Conservation (phyloP, 1,284 basidiomycete genomes). For the Pisolithus thermaeus region DNA sequence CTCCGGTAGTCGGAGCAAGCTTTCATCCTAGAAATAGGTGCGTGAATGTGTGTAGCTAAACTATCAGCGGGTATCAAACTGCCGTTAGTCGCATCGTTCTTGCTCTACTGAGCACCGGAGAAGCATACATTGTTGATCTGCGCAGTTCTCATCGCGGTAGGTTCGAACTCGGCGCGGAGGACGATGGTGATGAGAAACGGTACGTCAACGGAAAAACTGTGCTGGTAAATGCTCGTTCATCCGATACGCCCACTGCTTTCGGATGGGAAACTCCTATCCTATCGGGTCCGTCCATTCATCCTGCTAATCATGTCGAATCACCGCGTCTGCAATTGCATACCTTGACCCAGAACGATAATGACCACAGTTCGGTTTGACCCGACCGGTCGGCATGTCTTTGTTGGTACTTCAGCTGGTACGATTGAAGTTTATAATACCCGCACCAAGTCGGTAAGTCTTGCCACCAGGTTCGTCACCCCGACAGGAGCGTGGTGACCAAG, state of each 20-base stretch:
- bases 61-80: slow-evolving; percentile 2
- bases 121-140: slow-evolving; percentile 76
- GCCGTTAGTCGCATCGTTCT: slow-evolving; percentile 65
- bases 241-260: background rate
- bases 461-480: background rate
- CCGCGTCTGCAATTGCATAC: no score
- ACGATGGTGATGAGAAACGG: slow-evolving; percentile 45
- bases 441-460: slow-evolving; percentile 60
- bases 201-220: slow-evolving; percentile 23
- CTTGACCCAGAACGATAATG: slow-evolving; percentile 44
- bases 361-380: slow-evolving; percentile 78
- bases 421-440: slow-evolving; percentile 85
- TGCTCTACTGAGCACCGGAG: slow-evolving; percentile 70
- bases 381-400: slow-evolving; percentile 79
- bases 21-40: slow-evolving; percentile 91
- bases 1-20: slow-evolving; percentile 72
- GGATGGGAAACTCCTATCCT: background rate
- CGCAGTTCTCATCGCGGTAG: slow-evolving; percentile 55
- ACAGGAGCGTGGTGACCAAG: background rate
- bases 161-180: slow-evolving; percentile 55
- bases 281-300: background rate
- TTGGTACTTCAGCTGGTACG: slow-evolving; percentile 78
- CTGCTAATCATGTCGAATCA: no score
- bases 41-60: slow-evolving; percentile 12
- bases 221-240: no score